Evolutionary conservation across 352 stramenopile genomes (phyloP), one percentile per base, ranked within the genome.

Genomic region (Pythium rishiriense): DNA sequence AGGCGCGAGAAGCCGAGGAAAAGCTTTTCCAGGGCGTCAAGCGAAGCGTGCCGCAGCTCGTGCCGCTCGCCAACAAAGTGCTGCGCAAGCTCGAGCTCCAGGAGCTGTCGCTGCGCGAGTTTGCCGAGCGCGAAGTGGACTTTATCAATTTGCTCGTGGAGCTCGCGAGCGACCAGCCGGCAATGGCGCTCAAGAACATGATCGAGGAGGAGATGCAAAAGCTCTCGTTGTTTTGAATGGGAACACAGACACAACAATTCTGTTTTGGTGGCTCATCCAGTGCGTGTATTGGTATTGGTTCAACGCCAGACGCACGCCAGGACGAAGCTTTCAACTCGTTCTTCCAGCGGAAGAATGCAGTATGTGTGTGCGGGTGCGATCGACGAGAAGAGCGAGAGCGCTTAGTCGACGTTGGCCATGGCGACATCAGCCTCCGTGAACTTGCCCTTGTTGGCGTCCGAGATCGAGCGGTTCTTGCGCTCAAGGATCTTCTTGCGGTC

Each of bases 401-500:
- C 74, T 94, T 97, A 97, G 69, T 97, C 90, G 63, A 97, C 88
- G 67, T 80, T 85, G 76, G 84, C 87, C 81, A 96, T 92, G 63
- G 82, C 79, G 33, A 94, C 89, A 72, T 94, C 88, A 64, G 81
- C 74, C 73, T 96, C 87, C 54, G 87, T 94, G 78, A 94, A 94
- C 84, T 97, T 96, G 85, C 83, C 83, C 88, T 96, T 94, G 69
- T 81, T 78, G 62, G 78, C 79, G 71, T 92, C 83, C 56, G 73
- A 72, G 48, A 83, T 74, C 35, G 85, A 81, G 67, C 91, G 94
- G 75, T 98, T 97, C 88, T 99, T 99, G 82, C 97, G 94, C 78
- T 99, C 97, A 55, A 99, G 81, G 71, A 98, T 97, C 66, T 97
- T 97, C 85, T 99, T 99, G 76, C 98, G 95, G 81, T 99, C 96